Evolutionary conservation across 78 protist genomes (phyloP).

Genomic region (Dictyostelium brefeldianum): DNA sequence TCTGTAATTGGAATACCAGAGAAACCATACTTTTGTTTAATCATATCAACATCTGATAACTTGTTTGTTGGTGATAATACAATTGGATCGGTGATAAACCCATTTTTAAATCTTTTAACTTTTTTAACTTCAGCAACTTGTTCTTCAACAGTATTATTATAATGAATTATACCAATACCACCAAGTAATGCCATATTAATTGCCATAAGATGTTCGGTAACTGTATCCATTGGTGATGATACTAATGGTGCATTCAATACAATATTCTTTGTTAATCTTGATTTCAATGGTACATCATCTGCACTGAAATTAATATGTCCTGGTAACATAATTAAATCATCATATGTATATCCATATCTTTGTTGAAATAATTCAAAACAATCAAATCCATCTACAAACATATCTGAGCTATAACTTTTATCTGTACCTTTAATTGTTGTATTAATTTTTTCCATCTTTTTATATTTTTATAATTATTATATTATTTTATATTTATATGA

Average conservation of each 20-base stretch:
- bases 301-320: conserved; percentile 81
- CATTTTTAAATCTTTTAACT: conserved; percentile 91
- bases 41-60: conserved; percentile 80
- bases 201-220: conserved; percentile 95
- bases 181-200: conserved; percentile 96
- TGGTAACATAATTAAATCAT: conserved; percentile 80
- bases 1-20: conserved; percentile 95
- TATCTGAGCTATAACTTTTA: not conserved
- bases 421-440: not conserved
- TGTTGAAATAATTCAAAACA: conserved; percentile 41
- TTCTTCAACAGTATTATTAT: conserved; percentile 89
- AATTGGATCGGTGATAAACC: conserved; percentile 93
- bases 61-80: conserved; percentile 83
- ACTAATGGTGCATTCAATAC: conserved; percentile 83
- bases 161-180: conserved; percentile 97
- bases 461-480: not conserved
- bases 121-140: conserved; percentile 88
- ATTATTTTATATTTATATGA: not conserved
- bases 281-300: conserved; percentile 43
- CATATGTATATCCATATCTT: conserved; percentile 79
- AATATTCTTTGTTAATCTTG: conserved; percentile 76
- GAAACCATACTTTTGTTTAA: conserved; percentile 92
- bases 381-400: conserved; percentile 70
- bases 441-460: conserved; percentile 11
- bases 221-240: conserved; percentile 97